Evolutionary conservation across 2,329 filamentous ascomycete species (phyloP).

Genomic region (Fusarium cicatricum): DNA sequence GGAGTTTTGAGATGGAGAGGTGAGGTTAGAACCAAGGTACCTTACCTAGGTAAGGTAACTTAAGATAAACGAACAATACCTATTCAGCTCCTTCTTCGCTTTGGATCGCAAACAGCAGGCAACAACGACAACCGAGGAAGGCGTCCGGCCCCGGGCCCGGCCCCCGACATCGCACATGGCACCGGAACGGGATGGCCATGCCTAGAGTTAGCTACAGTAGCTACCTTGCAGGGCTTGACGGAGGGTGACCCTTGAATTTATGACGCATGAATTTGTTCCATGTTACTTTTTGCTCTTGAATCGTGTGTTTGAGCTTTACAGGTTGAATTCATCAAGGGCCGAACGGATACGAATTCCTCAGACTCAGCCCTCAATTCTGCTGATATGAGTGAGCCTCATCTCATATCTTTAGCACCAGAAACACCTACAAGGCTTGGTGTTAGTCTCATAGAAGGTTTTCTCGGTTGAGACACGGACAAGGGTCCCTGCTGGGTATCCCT

Average conservation of each 20-base stretch:
- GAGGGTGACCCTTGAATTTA: background rate
- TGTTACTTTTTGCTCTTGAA: background rate
- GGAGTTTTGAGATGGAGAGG: background rate
- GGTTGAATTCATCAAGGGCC: no score
- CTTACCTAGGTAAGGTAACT: no score
- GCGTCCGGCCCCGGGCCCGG: constrained; percentile 12
- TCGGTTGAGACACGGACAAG: constrained; percentile 25
- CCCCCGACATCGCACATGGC: constrained; percentile 13
- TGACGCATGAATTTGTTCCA: background rate
- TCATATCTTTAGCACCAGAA: background rate
- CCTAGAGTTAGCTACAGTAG: no score
- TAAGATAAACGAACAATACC: constrained; percentile 23
- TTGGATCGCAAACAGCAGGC: constrained; percentile 2
- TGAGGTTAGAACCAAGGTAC: constrained; percentile 14
- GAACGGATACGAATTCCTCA: no score
- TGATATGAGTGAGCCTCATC: no score
- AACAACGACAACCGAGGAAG: constrained; percentile 12
- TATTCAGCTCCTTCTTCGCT: constrained; percentile 10
- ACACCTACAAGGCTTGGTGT: constrained; percentile 12
- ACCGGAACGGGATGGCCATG: background rate
- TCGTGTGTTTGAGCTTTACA: no score
- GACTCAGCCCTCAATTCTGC: no score
- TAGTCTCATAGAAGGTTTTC: constrained; percentile 17
- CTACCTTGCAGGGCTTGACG: constrained; percentile 19
- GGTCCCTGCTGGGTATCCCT: constrained; percentile 15